Conservation (phyloP, 352 stramenopile species). For the Hyaloperonospora arabidopsidis region DNA sequence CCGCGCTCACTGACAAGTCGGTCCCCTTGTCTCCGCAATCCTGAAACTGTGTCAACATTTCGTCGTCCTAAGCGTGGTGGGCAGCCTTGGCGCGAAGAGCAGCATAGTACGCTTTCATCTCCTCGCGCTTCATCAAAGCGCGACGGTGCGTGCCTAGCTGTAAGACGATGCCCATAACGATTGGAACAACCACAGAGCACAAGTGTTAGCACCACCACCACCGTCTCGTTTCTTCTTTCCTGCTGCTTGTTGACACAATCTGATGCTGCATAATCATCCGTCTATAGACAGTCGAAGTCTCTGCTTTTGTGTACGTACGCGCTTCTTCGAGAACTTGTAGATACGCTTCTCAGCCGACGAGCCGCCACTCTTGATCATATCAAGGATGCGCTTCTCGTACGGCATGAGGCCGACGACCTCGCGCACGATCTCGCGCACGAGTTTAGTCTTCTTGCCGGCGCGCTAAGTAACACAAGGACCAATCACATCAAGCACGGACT, state of each 20-base stretch:
- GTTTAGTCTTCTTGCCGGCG: conserved; percentile 90
- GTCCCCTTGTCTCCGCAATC: conserved; percentile 29
- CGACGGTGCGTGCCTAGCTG: conserved; percentile 97
- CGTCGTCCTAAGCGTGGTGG: conserved; percentile 46
- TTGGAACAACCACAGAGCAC: background rate
- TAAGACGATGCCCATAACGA: conserved; percentile 12
- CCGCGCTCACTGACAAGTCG: conserved; percentile 22
- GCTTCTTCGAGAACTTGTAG: conserved; percentile 99
- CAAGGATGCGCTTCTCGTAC: conserved; percentile 99
- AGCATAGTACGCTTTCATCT: conserved; percentile 98
- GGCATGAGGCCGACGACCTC: conserved; percentile 97
- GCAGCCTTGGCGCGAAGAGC: conserved; percentile 93
- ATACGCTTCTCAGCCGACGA: conserved; percentile 96
- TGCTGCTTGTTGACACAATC: no score
- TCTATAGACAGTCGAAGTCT: no score
- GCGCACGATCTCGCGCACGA: conserved; percentile 93
- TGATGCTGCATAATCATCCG: no score
- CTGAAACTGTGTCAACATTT: conserved; percentile 33
- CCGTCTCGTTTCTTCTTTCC: background rate
- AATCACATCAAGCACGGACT: conserved; percentile 3
- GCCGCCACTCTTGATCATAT: conserved; percentile 99
- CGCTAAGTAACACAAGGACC: conserved; percentile 33
- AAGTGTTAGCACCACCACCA: conserved; percentile 17
- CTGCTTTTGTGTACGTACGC: conserved; percentile 49
- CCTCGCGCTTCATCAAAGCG: conserved; percentile 96